These are phyloP conservation scores for Purpureocillium lavendulum DNA, from an alignment of 2,329 filamentous ascomycete genomes.

Conservation along the genomic window DNA sequence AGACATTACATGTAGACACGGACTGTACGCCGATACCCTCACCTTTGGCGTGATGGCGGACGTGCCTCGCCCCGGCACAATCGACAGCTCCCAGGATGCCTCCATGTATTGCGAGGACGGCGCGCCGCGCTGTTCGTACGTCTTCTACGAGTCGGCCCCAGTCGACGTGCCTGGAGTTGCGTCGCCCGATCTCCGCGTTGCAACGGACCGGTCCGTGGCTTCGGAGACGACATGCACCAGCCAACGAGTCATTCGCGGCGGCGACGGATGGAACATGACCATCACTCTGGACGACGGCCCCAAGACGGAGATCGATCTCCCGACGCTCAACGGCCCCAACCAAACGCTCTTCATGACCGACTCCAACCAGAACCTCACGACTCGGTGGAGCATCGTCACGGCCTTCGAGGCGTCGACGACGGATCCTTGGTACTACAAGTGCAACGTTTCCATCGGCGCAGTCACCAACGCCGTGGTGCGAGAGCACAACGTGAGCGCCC, in stretches of 20 bases:
- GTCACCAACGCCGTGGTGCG: slow-evolving; percentile 25
- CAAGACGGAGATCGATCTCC: slow-evolving; percentile 13
- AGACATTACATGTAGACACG: too few relatives aligned
- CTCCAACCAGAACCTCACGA: slow-evolving; percentile 11
- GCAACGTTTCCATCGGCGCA: slow-evolving; percentile 25
- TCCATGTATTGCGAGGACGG: too few relatives aligned
- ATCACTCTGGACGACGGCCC: slow-evolving; percentile 19
- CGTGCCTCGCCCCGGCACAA: slow-evolving; percentile 2
- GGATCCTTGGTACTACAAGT: slow-evolving; percentile 31
- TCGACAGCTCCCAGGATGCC: too few relatives aligned
- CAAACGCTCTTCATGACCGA: slow-evolving; percentile 30
- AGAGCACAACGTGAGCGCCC: slow-evolving; percentile 24
- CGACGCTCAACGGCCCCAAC: slow-evolving; percentile 17
- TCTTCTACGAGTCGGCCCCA: slow-evolving; percentile 26
- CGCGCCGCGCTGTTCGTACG: slow-evolving; percentile 9
- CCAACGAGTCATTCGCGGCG: slow-evolving; percentile 18
- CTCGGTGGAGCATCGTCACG: slow-evolving; percentile 18
- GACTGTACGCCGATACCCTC: too few relatives aligned
- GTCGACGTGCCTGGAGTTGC: neutral
- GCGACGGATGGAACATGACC: slow-evolving; percentile 19
- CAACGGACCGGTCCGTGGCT: slow-evolving; percentile 23
- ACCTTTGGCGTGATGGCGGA: slow-evolving; percentile 29
- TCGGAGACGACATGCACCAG: slow-evolving; percentile 19
- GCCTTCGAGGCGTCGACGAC: slow-evolving; percentile 29
- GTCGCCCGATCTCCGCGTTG: slow-evolving; percentile 12